A percentile compares a stretch with the other conserved stretches of the same genome.
Evolutionary conservation across 2,329 filamentous ascomycete species (phyloP).

Genomic region (Delphinella strobiligena): DNA sequence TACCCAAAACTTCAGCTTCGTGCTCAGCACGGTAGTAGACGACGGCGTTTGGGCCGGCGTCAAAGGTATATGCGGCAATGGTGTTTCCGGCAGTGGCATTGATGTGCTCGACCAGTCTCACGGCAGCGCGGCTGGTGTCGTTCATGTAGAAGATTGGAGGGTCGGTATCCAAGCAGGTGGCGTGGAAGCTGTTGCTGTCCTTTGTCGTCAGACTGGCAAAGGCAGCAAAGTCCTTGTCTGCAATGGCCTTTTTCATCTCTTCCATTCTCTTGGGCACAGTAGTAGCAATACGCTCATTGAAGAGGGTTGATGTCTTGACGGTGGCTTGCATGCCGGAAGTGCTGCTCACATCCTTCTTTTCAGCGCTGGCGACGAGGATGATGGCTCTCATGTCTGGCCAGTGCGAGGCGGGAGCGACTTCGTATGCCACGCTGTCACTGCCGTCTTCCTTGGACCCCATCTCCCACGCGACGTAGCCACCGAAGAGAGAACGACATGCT

Average conservation of each 20-base stretch:
- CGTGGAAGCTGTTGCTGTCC: slow-evolving; percentile 95
- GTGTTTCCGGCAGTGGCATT: slow-evolving; percentile 68
- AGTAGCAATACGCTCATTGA: slow-evolving; percentile 58
- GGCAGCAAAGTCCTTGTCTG: slow-evolving; percentile 63
- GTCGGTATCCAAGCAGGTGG: slow-evolving; percentile 85
- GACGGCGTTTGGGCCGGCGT: slow-evolving; percentile 92
- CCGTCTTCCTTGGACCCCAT: slow-evolving; percentile 67
- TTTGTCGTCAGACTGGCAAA: slow-evolving; percentile 92
- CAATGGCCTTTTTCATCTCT: slow-evolving; percentile 72
- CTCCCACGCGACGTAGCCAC: slow-evolving; percentile 92
- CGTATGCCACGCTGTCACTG: slow-evolving; percentile 73
- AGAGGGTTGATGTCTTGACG: slow-evolving; percentile 80
- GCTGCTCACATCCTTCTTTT: slow-evolving; percentile 90
- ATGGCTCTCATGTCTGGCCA: slow-evolving; percentile 94
- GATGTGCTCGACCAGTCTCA: slow-evolving; percentile 79
- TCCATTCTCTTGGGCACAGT: slow-evolving; percentile 77
- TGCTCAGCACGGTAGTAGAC: slow-evolving; percentile 87
- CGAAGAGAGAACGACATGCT: slow-evolving; percentile 84
- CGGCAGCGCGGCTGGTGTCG: slow-evolving; percentile 76
- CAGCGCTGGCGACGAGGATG: slow-evolving; percentile 80
- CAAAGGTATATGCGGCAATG: slow-evolving; percentile 91
- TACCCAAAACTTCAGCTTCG: slow-evolving; percentile 58
- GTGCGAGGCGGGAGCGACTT: slow-evolving; percentile 77
- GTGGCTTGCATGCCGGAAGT: slow-evolving; percentile 97
- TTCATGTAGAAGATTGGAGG: slow-evolving; percentile 99